Evolutionary conservation across 345 rosid species (phyloP).

Genomic region (Acer saccharum): DNA sequence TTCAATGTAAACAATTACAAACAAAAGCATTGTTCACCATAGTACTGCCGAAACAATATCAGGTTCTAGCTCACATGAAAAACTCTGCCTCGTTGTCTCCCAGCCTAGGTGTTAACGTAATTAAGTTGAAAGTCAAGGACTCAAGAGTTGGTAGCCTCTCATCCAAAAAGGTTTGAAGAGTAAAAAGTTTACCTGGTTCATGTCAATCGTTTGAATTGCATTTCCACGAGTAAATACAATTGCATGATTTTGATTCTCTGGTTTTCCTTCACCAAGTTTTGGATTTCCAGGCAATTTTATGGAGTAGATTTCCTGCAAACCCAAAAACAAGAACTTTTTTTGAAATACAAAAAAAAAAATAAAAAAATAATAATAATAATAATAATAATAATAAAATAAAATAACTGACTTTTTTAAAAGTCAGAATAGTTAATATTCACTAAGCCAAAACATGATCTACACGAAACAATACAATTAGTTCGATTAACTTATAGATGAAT

Average conservation of each 20-base stretch:
- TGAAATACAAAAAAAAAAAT: no score
- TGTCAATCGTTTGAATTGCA: conserved; percentile 97
- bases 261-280: conserved; percentile 97
- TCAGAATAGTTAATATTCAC: neutral
- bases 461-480: neutral
- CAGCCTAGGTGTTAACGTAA: neutral
- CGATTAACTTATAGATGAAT: neutral
- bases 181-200: conserved; percentile 75
- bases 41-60: neutral
- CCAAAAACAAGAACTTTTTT: conserved; percentile 10
- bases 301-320: conserved; percentile 84
- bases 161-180: neutral
- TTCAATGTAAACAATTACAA: neutral
- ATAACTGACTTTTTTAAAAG: neutral
- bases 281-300: conserved; percentile 96
- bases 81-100: neutral
- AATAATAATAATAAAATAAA: no score
- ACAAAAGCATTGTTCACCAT: neutral
- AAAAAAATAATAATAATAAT: no score
- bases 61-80: neutral
- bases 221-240: conserved; percentile 94
- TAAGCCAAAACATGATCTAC: neutral
- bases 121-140: neutral
- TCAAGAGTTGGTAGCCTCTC: neutral
- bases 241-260: conserved; percentile 99